Evolutionary conservation across 2,329 filamentous ascomycete species (phyloP).

Genomic region (Aspergillus neoniger): DNA sequence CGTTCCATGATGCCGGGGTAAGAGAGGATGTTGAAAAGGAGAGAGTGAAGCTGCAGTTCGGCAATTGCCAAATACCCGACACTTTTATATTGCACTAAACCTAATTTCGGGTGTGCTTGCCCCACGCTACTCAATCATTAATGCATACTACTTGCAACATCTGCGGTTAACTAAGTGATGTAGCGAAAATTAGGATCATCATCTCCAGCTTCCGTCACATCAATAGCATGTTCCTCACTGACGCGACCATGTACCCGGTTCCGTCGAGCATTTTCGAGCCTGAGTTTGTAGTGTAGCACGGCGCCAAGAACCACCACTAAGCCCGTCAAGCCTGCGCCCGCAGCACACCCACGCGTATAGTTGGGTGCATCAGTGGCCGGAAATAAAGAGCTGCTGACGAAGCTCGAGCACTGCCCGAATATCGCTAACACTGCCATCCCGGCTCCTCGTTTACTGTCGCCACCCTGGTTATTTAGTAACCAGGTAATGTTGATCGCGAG

Average conservation of each 20-base stretch:
- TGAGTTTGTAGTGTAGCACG: conserved; percentile 20
- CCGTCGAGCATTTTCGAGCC: conserved; percentile 23
- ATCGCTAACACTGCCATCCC: conserved; percentile 28
- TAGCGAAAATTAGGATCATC: conserved; percentile 25
- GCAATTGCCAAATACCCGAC: neutral
- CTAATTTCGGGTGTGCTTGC: neutral
- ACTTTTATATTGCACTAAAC: neutral
- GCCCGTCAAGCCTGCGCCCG: conserved; percentile 27
- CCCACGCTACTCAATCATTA: neutral
- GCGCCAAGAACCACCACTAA: conserved; percentile 24
- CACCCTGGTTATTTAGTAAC: conserved; percentile 30
- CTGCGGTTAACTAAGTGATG: conserved; percentile 15
- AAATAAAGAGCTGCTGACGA: conserved; percentile 28
- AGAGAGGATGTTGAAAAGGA: neutral
- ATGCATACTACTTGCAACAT: too few relatives aligned
- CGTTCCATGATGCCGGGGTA: neutral
- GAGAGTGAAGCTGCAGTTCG: neutral
- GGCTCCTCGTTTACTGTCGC: conserved; percentile 27
- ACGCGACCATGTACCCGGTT: conserved; percentile 26
- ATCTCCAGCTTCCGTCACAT: conserved; percentile 30
- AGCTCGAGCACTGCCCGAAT: conserved; percentile 29
- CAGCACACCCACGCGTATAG: conserved; percentile 25
- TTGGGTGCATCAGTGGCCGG: conserved; percentile 24
- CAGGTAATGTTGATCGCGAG: conserved; percentile 29
- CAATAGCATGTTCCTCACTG: conserved; percentile 17